Evolutionary conservation across 2,329 filamentous ascomycete species (phyloP), one percentile per base, ranked within the genome.

Genomic region (Zopfia rhizophila): DNA sequence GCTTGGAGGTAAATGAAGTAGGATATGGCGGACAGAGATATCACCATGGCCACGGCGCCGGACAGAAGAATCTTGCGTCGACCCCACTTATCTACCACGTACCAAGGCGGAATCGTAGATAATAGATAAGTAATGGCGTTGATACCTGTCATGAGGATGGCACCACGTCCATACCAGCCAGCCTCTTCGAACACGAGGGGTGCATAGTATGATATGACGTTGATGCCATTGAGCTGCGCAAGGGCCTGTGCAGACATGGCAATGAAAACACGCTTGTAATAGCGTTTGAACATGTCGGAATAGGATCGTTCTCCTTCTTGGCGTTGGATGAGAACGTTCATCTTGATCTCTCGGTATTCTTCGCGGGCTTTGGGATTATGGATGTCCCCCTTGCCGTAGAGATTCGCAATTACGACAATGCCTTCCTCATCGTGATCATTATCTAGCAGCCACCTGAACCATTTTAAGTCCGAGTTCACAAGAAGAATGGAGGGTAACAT

Each of bases 181-280:
- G 94, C 94, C 48, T 92, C 92, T 74, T 97, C 92, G 64, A 99
- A 97, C 12, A 97, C 93, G 44, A 95, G 85, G 0, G 94, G 94
- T 1, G 94, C 94, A 68, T 99, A 99, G 79, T 97, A 99, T 1
- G 93, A 97, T 55, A 99, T 99, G 69, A 99, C 94, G 74, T 99
- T 99, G 78, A 99, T 99, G 56, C 94, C 94, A 76, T 97, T 97
- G 41, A 99, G 84, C 74, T 99, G 94, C 19, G 94, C 94, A 56
- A 99, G 84, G 5, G 87, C 91, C 73, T 97, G 94, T 3, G 94
- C 94, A 23, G 93, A 97, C 94, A 97, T 97, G 74, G 94, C 94
- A 69, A 97, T 97, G 66, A 97, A 91, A 56, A 97, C 93, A 40
- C 94, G 90, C 63, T 89, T 94, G 68, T 82, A 84, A 78, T 97